Evolutionary conservation across 441 rosid species (phyloP).

Genomic region (Populus trichocarpa): DNA sequence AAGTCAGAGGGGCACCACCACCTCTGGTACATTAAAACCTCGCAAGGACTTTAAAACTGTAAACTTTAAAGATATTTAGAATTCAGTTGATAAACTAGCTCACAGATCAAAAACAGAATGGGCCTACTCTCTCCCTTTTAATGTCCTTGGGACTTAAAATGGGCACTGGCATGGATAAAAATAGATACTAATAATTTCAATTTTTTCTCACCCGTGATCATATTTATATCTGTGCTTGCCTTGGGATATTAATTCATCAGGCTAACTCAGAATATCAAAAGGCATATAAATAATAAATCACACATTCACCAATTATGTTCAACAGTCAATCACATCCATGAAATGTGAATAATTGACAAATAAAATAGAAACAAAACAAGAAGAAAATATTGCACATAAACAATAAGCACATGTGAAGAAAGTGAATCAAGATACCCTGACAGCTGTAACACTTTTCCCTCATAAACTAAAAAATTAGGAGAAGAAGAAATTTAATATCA

Average conservation of each 20-base stretch:
- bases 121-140: background rate
- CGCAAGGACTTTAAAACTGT: background rate
- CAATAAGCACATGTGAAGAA: background rate
- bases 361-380: background rate
- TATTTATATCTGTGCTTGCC: background rate
- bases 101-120: background rate
- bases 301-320: background rate
- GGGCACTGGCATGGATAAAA: background rate
- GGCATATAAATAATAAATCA: background rate
- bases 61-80: background rate
- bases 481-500: conserved; percentile 13
- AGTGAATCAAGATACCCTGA: background rate
- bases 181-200: background rate
- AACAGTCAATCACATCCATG: background rate
- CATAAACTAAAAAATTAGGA: background rate
- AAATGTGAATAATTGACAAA: background rate
- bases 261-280: background rate
- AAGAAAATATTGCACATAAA: background rate
- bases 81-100: background rate
- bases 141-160: background rate
- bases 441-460: background rate
- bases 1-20: background rate
- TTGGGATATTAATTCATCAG: background rate
- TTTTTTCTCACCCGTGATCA: background rate
- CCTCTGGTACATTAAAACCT: background rate